Conservation (phyloP, 2,329 filamentous ascomycete genomes). For the Emmonsiellopsis sp. region DNA sequence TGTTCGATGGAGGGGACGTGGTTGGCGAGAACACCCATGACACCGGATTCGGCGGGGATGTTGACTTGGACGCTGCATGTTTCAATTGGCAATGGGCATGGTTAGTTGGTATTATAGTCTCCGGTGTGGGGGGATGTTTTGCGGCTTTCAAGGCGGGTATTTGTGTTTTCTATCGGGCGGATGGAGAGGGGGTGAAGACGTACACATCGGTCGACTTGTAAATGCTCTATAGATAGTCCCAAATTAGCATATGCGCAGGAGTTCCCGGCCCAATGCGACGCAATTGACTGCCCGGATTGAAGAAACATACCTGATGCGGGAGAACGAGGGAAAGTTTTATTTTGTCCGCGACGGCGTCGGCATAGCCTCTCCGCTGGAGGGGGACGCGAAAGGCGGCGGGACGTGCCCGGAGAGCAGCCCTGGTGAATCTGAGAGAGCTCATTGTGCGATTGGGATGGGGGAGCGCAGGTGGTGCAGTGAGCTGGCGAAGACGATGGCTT, state of each 20-base stretch:
- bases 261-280: conserved; percentile 1
- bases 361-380: conserved; percentile 82
- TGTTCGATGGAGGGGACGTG: conserved; percentile 99
- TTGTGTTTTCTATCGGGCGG: neutral
- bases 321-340: conserved; percentile 98
- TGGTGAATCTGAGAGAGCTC: conserved; percentile 90
- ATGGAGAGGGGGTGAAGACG: conserved; percentile 25
- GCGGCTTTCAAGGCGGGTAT: too few relatives aligned
- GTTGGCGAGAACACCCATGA: conserved; percentile 99
- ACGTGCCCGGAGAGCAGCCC: conserved; percentile 75
- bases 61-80: conserved; percentile 84
- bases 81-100: conserved; percentile 54
- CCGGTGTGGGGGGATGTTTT: neutral
- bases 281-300: conserved; percentile 6
- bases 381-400: conserved; percentile 67
- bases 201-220: conserved; percentile 66
- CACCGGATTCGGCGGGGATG: conserved; percentile 92
- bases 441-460: conserved; percentile 44
- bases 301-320: conserved; percentile 82
- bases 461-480: conserved; percentile 4
- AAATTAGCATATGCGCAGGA: conserved; percentile 15
- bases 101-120: conserved; percentile 13
- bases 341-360: conserved; percentile 79
- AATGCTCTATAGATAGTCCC: conserved; percentile 44
- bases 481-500: conserved; percentile 3